Evolutionary conservation across 1,284 basidiomycete species (phyloP).

Genomic region (Ceratobasidium sp.): DNA sequence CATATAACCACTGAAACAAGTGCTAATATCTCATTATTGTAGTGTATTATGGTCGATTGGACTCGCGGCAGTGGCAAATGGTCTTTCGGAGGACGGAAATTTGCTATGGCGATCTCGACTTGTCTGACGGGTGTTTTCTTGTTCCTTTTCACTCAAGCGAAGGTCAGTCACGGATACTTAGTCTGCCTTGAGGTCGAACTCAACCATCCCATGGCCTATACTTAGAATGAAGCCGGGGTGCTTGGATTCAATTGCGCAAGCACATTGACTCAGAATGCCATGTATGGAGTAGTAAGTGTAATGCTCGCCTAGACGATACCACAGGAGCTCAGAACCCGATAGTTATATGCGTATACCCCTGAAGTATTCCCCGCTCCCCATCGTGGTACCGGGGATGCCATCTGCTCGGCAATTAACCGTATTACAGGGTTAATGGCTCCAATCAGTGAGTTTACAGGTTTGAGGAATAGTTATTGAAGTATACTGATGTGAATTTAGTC

Average conservation of each 20-base stretch:
- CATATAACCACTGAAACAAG: not conserved
- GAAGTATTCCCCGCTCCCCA: slow-evolving; percentile 70
- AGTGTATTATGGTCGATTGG: slow-evolving; percentile 60
- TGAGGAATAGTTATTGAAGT: too few relatives aligned
- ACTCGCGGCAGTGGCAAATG: slow-evolving; percentile 50
- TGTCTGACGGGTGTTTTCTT: slow-evolving; percentile 62
- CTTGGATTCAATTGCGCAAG: slow-evolving; percentile 63
- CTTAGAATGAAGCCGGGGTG: slow-evolving; percentile 53
- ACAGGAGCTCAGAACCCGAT: slow-evolving; percentile 45
- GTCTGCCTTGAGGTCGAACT: not conserved
- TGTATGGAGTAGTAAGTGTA: slow-evolving; percentile 67
- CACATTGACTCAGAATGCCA: slow-evolving; percentile 60
- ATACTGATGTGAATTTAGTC: slow-evolving; percentile 11
- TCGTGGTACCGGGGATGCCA: slow-evolving; percentile 67
- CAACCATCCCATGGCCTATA: too few relatives aligned
- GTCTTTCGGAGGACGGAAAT: slow-evolving; percentile 58
- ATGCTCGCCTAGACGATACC: slow-evolving; percentile 48
- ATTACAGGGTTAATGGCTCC: slow-evolving; percentile 63
- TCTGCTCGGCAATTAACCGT: slow-evolving; percentile 61
- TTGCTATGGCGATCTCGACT: slow-evolving; percentile 60
- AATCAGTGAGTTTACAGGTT: slow-evolving; percentile 46
- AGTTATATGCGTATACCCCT: slow-evolving; percentile 64
- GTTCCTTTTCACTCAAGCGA: slow-evolving; percentile 66
- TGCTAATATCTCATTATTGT: not conserved
- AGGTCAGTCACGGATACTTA: not conserved